These are phyloP conservation scores for Limnomonas spitsbergensis DNA, from an alignment of 139 green algal genomes.

Conservation along the genomic window DNA sequence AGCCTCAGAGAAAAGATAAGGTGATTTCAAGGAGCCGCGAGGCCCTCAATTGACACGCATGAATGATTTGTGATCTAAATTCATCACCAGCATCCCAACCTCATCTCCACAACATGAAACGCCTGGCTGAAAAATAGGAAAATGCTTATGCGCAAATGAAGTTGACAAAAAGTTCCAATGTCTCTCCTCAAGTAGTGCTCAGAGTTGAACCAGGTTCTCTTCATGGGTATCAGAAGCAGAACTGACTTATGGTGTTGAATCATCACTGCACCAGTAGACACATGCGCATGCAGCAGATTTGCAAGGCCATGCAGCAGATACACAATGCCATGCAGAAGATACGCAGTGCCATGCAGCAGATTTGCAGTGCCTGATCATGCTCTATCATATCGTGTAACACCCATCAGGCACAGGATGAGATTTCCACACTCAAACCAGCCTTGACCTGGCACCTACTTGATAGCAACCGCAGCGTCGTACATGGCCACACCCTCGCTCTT, in stretches of 20 bases:
- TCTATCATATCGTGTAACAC: neutral
- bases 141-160: neutral
- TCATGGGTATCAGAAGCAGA: constrained; percentile 44
- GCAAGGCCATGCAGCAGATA: no score
- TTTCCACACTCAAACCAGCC: neutral
- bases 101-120: neutral
- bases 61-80: constrained; percentile 35
- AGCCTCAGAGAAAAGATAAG: constrained; percentile 57
- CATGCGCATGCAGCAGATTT: no score
- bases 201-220: constrained; percentile 14
- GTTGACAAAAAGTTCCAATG: neutral
- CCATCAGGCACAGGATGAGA: neutral
- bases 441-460: constrained; percentile 19
- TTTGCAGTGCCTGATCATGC: neutral
- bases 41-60: constrained; percentile 56
- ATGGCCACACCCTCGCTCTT: constrained; percentile 87
- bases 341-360: neutral
- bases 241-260: constrained; percentile 43
- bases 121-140: neutral
- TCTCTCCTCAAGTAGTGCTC: constrained; percentile 7
- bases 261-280: constrained; percentile 27
- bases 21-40: constrained; percentile 31
- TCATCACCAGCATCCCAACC: constrained; percentile 35
- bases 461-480: constrained; percentile 84
- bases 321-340: no score